phyloP scores from a whole-genome alignment of 208 protist species.

The Acanthamoeba sp. region DNA sequence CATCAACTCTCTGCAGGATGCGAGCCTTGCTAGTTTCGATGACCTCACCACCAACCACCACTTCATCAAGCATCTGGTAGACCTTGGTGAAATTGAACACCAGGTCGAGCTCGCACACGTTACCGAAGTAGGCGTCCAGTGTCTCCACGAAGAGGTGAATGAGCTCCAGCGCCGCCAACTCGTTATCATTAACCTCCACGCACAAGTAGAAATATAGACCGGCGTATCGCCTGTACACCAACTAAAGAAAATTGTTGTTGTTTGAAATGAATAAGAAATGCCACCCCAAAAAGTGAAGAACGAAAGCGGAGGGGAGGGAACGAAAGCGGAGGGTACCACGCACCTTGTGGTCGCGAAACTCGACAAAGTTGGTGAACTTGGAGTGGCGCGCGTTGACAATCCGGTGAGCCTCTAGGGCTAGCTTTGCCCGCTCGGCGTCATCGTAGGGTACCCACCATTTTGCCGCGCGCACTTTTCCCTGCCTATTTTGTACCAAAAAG shows the following conservation, averaged over 20 bases:
- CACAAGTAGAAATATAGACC: slow-evolving; percentile 99
- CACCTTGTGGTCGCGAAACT: slow-evolving; percentile 96
- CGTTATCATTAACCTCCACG: slow-evolving; percentile 98
- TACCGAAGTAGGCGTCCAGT: slow-evolving; percentile 99
- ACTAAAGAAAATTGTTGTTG: no score
- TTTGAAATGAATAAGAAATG: background rate
- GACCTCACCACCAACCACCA: slow-evolving; percentile 98
- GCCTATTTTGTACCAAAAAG: slow-evolving; percentile 99
- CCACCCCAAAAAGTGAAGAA: background rate
- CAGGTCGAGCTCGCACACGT: slow-evolving; percentile 99
- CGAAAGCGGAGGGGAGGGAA: background rate
- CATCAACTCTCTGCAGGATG: slow-evolving; percentile 94
- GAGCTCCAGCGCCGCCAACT: slow-evolving; percentile 97
- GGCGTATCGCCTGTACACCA: slow-evolving; percentile 98
- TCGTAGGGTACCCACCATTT: slow-evolving; percentile 97
- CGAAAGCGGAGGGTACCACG: no score
- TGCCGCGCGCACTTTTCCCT: slow-evolving; percentile 98
- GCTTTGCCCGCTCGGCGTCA: slow-evolving; percentile 95
- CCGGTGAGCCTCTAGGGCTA: slow-evolving; percentile 97
- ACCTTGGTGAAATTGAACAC: slow-evolving; percentile 99
- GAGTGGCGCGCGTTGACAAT: slow-evolving; percentile 96
- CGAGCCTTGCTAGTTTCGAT: slow-evolving; percentile 96
- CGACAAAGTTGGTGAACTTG: slow-evolving; percentile 94
- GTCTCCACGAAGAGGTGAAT: slow-evolving; percentile 91
- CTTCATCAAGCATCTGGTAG: slow-evolving; percentile 98